Evolutionary conservation across 805 yeast genomes (phyloP), one percentile per base, ranked within the genome.

Genomic region (Ogataea paraovalis): DNA sequence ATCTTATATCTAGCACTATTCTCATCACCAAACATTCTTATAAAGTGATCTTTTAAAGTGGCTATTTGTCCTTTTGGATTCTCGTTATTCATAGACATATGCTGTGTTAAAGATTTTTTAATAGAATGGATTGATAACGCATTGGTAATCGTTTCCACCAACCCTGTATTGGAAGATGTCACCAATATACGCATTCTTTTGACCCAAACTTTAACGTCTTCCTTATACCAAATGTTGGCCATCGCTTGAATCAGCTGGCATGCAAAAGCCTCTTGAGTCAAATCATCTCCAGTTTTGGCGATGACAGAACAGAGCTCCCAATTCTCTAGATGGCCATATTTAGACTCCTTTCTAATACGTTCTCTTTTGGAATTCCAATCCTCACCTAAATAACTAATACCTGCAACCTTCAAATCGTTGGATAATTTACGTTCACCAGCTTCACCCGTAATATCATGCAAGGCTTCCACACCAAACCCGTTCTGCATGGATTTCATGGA

Each of bases 281-380:
- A 66, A 68, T 94, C 99, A 59, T 87, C 92, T 32, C 99, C 99
- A 27, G 96, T 92, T 62, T 94, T 94, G 12, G 95, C 96, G 62
- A 94, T 94, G 2, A 92, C 97, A 0, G 97, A 91, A 55, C 92
- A 89, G 36, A 94, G 66, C 52, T 94, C 97, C 99, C 99, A 94
- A 62, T 89, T 87, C 22, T 85, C 87, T 28, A 86, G 66, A 61
- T 90, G 94, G 0, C 99, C 99, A 60, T 73, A 90, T 8, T 81
- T 79, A 43, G 96, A 87, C 14, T 85, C 75, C 44, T 78, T 78
- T 47, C 96, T 75, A 39, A 94, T 91, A 53, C 98, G 73, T 49
- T 79, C 84, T 59, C 82, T 86, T 59, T 92, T 90, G 0, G 86
- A 70, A 38, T 74, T 72, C 99, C 99, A 94, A 63, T 91, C 98